These are phyloP conservation scores for Lepiota brunneoincarnata DNA, from an alignment of 768 basidiomycete species.

Conservation along the genomic window DNA sequence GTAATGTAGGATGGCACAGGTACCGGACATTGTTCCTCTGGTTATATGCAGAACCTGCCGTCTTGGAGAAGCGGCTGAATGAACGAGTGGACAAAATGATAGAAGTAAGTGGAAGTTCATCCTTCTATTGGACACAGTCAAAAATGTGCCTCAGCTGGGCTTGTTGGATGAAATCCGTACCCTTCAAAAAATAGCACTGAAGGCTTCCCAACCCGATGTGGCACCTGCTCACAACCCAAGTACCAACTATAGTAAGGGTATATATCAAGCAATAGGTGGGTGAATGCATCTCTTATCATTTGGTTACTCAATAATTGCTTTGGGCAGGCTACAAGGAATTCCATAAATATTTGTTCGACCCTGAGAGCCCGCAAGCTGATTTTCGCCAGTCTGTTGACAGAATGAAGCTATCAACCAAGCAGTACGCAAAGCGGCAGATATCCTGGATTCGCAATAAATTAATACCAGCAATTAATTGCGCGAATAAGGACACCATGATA, in stretches of 20 bases:
- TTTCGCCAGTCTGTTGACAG: conserved; percentile 62
- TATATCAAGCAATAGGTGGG: conserved; percentile 92
- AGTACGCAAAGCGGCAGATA: conserved; percentile 90
- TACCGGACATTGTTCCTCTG: conserved; percentile 88
- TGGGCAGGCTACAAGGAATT: conserved; percentile 90
- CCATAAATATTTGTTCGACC: conserved; percentile 51
- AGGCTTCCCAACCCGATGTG: not conserved
- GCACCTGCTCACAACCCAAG: conserved; percentile 4
- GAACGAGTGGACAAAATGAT: conserved; percentile 88
- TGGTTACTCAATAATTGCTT: not conserved
- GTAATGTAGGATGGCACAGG: conserved; percentile 35
- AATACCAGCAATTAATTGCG: conserved; percentile 62
- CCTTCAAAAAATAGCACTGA: conserved; percentile 37
- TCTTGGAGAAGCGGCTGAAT: conserved; percentile 69
- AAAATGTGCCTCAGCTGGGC: conserved; percentile 50
- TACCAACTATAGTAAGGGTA: conserved; percentile 74
- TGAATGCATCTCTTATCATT: not conserved
- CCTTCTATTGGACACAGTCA: not conserved
- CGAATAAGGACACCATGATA: conserved; percentile 36
- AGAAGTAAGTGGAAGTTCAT: conserved; percentile 43
- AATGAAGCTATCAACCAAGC: conserved; percentile 85
- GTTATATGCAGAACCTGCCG: conserved; percentile 73
- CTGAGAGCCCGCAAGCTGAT: conserved; percentile 34
- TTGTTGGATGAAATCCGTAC: conserved; percentile 75
- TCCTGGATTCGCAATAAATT: conserved; percentile 93